These are phyloP conservation scores for Tricholoma bakamatsutake DNA, from an alignment of 768 basidiomycete genomes.

Conservation along the genomic window DNA sequence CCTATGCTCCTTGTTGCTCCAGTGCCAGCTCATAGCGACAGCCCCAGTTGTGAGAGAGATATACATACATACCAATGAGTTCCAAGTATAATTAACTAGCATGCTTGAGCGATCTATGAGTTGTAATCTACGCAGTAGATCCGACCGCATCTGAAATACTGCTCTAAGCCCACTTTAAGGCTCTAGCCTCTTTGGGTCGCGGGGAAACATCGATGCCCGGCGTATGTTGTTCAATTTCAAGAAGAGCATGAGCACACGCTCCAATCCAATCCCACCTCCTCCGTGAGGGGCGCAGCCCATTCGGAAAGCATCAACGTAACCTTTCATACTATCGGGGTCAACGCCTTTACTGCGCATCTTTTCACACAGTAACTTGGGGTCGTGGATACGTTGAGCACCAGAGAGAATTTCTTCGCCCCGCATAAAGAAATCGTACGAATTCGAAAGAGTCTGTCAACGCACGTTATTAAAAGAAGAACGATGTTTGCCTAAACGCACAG, in stretches of 20 bases:
- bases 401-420: slow-evolving; percentile 98
- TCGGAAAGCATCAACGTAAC: slow-evolving; percentile 91
- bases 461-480: slow-evolving; percentile 6
- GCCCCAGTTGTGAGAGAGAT: too few species aligned
- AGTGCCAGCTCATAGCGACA: too few species aligned
- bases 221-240: slow-evolving; percentile 95
- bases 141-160: not conserved
- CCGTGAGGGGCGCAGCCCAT: slow-evolving; percentile 95
- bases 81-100: too few species aligned
- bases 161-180: slow-evolving; percentile 42
- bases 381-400: slow-evolving; percentile 97
- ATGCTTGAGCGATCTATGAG: too few species aligned
- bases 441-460: slow-evolving; percentile 68
- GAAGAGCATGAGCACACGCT: slow-evolving; percentile 97
- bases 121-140: too few species aligned
- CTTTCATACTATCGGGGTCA: slow-evolving; percentile 87
- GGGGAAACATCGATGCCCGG: slow-evolving; percentile 88
- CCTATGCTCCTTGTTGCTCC: too few species aligned
- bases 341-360: slow-evolving; percentile 86
- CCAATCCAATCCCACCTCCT: slow-evolving; percentile 92
- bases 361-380: slow-evolving; percentile 71
- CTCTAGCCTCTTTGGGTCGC: slow-evolving; percentile 92
- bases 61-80: too few species aligned
- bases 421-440: slow-evolving; percentile 99
- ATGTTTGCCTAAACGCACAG: slow-evolving; percentile 41